Conservation (phyloP, 2,329 filamentous ascomycete species). For the Colletotrichum sansevieriae region DNA sequence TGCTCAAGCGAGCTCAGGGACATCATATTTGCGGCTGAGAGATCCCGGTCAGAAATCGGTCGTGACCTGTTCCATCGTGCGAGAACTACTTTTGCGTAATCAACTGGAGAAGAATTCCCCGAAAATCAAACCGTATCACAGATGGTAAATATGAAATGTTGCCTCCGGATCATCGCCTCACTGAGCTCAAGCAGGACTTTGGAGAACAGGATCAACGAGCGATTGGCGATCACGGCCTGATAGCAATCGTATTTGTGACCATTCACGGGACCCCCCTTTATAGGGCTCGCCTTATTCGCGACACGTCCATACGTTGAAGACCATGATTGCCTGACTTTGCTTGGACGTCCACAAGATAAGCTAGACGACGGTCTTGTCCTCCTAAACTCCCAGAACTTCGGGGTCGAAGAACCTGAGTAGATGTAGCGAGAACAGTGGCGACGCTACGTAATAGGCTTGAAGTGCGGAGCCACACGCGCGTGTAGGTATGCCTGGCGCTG, state of each 20-base stretch:
- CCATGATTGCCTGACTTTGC: no score
- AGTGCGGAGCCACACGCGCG: neutral
- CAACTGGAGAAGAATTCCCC: neutral
- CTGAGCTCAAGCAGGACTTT: neutral
- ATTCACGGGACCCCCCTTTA: no score
- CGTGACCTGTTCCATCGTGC: neutral
- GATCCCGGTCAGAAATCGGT: neutral
- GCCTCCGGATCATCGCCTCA: neutral
- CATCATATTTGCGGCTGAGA: slow-evolving; percentile 9
- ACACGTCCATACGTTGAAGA: neutral
- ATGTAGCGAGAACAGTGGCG: slow-evolving; percentile 9
- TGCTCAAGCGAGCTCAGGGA: neutral
- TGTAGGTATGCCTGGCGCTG: neutral
- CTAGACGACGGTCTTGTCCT: no score
- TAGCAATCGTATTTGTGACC: neutral
- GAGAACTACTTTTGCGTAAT: neutral
- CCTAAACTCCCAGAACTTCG: no score
- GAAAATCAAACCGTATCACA: neutral
- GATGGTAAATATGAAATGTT: neutral
- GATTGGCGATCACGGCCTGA: slow-evolving; percentile 11
- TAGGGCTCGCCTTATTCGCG: neutral
- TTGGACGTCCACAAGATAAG: no score
- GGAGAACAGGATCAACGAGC: slow-evolving; percentile 8
- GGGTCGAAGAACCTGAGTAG: neutral
- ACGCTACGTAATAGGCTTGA: neutral